Evolutionary conservation across 1,284 basidiomycete genomes (phyloP).

Genomic region (Heterobasidion irregulare): DNA sequence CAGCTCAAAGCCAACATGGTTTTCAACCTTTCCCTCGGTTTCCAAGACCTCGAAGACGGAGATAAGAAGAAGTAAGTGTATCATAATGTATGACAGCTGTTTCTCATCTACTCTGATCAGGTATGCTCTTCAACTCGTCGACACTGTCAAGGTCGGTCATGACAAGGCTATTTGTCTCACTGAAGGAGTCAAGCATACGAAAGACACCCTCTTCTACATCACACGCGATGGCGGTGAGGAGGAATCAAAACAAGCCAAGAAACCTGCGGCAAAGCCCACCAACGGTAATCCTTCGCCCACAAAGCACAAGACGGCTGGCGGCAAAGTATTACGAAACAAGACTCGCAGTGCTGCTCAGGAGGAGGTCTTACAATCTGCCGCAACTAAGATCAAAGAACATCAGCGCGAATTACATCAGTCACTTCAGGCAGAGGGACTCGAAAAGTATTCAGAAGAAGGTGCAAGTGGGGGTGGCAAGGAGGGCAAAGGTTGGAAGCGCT

Average conservation of each 20-base stretch:
- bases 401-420: slow-evolving; percentile 79
- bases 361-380: slow-evolving; percentile 65
- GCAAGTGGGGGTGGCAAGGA: slow-evolving; percentile 68
- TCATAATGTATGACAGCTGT: background rate
- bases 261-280: slow-evolving; percentile 32
- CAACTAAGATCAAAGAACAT: slow-evolving; percentile 76
- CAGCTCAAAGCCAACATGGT: slow-evolving; percentile 77
- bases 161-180: slow-evolving; percentile 72
- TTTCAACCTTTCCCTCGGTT: slow-evolving; percentile 79
- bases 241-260: slow-evolving; percentile 50
- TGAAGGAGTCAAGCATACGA: slow-evolving; percentile 74
- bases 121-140: slow-evolving; percentile 86
- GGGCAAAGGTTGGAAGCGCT: slow-evolving; percentile 89
- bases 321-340: slow-evolving; percentile 79
- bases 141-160: slow-evolving; percentile 78
- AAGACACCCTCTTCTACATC: slow-evolving; percentile 87
- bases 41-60: slow-evolving; percentile 72
- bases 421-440: slow-evolving; percentile 78
- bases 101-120: slow-evolving; percentile 26
- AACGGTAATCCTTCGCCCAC: slow-evolving; percentile 52
- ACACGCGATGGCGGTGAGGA: slow-evolving; percentile 36
- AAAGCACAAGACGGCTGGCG: slow-evolving; percentile 71
- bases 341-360: slow-evolving; percentile 75
- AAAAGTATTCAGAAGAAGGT: slow-evolving; percentile 76
- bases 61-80: slow-evolving; percentile 64